A percentile compares a stretch with the other conserved stretches of the same genome.
These are phyloP conservation scores for Trebouxia sp. DNA, from an alignment of 139 green algal species.

Conservation along the genomic window DNA sequence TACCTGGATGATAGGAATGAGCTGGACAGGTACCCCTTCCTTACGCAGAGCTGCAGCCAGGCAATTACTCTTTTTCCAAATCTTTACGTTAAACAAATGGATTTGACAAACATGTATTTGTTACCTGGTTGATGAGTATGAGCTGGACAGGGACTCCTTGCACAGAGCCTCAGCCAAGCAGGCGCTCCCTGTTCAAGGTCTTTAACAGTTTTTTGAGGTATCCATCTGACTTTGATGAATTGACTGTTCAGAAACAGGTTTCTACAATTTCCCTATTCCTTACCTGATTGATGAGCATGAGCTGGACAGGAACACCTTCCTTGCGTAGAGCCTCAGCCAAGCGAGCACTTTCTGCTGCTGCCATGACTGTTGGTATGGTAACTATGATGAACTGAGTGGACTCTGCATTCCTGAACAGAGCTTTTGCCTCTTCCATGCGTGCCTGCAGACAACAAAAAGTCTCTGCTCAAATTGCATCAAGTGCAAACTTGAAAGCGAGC, in stretches of 20 bases:
- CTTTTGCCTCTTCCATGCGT: slow-evolving; percentile 83
- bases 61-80: slow-evolving; percentile 83
- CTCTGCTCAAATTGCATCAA: neutral
- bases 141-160: too few species aligned
- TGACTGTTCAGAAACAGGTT: neutral
- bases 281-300: slow-evolving; percentile 94
- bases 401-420: slow-evolving; percentile 85
- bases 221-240: too few species aligned
- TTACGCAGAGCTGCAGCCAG: slow-evolving; percentile 64
- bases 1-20: slow-evolving; percentile 92
- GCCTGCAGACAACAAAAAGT: slow-evolving; percentile 41
- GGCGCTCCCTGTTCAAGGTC: too few species aligned
- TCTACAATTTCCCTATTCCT: neutral
- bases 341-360: slow-evolving; percentile 81
- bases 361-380: slow-evolving; percentile 98
- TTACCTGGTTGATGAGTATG: too few species aligned
- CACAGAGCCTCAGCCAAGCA: too few species aligned
- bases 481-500: too few species aligned
- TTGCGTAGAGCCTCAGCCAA: slow-evolving; percentile 65
- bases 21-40: slow-evolving; percentile 74
- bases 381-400: slow-evolving; percentile 96
- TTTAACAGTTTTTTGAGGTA: too few species aligned
- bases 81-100: too few species aligned
- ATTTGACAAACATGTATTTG: too few species aligned
- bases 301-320: slow-evolving; percentile 76